Evolutionary conservation across 2,329 filamentous ascomycete genomes (phyloP).

Genomic region (Sphaerulina musiva): DNA sequence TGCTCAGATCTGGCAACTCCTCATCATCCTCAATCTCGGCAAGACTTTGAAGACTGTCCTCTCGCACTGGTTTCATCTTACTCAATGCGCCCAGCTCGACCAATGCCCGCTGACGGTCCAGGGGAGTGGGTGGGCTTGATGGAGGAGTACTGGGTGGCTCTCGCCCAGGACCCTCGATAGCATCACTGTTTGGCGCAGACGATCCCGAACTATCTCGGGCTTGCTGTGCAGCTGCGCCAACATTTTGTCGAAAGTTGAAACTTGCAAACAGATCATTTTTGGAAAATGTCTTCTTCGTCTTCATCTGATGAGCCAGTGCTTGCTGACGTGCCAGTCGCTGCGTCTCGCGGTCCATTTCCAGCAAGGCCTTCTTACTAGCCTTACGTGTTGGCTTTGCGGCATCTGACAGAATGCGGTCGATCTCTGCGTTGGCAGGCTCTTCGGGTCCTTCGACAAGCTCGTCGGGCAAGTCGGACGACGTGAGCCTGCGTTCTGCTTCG

Average conservation of each 20-base stretch:
- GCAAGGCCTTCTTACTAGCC: constrained; percentile 87
- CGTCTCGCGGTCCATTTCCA: constrained; percentile 92
- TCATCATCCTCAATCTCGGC: constrained; percentile 25
- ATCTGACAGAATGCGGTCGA: constrained; percentile 31
- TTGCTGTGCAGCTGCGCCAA: constrained; percentile 1
- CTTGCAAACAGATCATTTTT: constrained; percentile 75
- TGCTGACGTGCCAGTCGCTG: constrained; percentile 84
- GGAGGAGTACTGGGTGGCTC: constrained; percentile 37
- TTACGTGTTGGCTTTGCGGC: constrained; percentile 65
- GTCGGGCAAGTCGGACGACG: constrained; percentile 27
- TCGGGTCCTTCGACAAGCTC: constrained; percentile 23
- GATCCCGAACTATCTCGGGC: constrained; percentile 21
- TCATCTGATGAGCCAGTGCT: constrained; percentile 83
- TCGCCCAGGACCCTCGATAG: constrained; percentile 15
- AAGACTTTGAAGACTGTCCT: constrained; percentile 28
- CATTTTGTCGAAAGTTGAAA: constrained; percentile 57
- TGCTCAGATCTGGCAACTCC: constrained; percentile 25
- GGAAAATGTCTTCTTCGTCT: constrained; percentile 79
- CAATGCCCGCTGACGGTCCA: constrained; percentile 32
- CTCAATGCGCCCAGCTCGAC: constrained; percentile 32
- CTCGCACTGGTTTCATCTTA: constrained; percentile 28
- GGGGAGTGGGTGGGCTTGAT: constrained; percentile 39
- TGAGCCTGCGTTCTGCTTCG: constrained; percentile 11
- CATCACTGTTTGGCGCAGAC: constrained; percentile 30
- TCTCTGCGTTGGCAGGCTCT: constrained; percentile 20